A percentile compares a stretch with the other conserved stretches of the same genome.
phyloP scores from a whole-genome alignment of 2,329 filamentous ascomycete species.

The Sclerotinia subarctica region DNA sequence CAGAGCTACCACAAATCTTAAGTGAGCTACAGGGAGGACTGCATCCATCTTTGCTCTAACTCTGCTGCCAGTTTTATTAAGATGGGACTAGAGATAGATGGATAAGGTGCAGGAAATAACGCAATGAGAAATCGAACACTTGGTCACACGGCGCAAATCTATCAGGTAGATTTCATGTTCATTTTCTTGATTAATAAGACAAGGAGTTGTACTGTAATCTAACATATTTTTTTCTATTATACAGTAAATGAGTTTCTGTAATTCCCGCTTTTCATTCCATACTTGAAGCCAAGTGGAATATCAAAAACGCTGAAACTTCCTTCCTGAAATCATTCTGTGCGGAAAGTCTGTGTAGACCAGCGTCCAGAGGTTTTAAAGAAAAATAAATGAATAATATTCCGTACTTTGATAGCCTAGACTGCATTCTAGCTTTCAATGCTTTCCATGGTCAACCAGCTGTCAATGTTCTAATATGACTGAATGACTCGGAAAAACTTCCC shows the following conservation, averaged over 20 bases:
- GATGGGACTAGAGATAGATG: too few relatives aligned
- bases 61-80: too few relatives aligned
- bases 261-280: neutral
- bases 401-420: too few relatives aligned
- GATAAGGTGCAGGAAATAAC: too few relatives aligned
- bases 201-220: neutral
- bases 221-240: neutral
- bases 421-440: neutral
- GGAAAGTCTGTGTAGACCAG: neutral
- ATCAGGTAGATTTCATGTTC: neutral
- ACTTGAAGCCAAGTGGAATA: neutral
- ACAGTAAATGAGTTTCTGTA: neutral
- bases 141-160: accelerated
- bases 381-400: too few relatives aligned
- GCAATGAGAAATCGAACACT: too few relatives aligned
- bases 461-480: neutral
- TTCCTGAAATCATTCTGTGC: too few relatives aligned
- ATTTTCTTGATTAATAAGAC: neutral
- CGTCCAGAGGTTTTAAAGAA: too few relatives aligned
- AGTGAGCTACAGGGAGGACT: too few relatives aligned
- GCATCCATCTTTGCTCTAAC: too few relatives aligned
- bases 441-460: neutral
- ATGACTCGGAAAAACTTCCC: neutral
- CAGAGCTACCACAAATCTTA: too few relatives aligned
- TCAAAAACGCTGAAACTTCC: neutral